Base-by-base conservation (phyloP, 148 eudicot genomes). In the Gaultheria prostrata region DNA sequence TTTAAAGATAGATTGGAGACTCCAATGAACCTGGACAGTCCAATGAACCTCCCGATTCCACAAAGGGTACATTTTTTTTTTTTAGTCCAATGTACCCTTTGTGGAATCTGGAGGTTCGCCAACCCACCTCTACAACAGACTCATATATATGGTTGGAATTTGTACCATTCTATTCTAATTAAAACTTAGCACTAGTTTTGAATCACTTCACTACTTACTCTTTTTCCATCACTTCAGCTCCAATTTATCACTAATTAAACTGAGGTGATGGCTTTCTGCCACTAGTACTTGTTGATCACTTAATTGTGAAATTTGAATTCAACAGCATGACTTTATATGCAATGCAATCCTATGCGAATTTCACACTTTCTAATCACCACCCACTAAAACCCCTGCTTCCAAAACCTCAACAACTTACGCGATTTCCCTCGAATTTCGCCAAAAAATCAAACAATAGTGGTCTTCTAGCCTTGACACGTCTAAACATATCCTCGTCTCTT, bases 291-390 rank as follows among this genome's bases (percentile, higher is more conserved):
- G 35, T 11, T 15, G 13, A 48, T 51, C 54, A 46, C 43, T 46
- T 75, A 28, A 5, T 3, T n/a, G 21, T n/a, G 35, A 15, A 5
- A 28, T 35, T 74, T 28, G 56, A 28, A 3, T 21, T 26, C 56
- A 28, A 77, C 48, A 80, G 17, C 3, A 87, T 87, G 89, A 82
- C 82, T 85, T 75, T 74, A 76, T 83, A 73, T 43, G 79, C 79
- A 4, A 85, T 67, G 53, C 85, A 82, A 30, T 85, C 59, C 32
- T 79, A 24, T 63, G 26, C 86, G 15, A 61, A 63, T 17, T 39
- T 53, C 18, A 28, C 83, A 45, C 54, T 73, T 59, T 79, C 80
- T 45, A 13, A 83, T 59, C 88, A 79, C 39, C 28, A 83, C 32
- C 69, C 71, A 18, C 73, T 7, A 8, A 65, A 69, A 70, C 18